phyloP scores from a whole-genome alignment of 2,329 filamentous ascomycete species.

The Monosporascus sp. region DNA sequence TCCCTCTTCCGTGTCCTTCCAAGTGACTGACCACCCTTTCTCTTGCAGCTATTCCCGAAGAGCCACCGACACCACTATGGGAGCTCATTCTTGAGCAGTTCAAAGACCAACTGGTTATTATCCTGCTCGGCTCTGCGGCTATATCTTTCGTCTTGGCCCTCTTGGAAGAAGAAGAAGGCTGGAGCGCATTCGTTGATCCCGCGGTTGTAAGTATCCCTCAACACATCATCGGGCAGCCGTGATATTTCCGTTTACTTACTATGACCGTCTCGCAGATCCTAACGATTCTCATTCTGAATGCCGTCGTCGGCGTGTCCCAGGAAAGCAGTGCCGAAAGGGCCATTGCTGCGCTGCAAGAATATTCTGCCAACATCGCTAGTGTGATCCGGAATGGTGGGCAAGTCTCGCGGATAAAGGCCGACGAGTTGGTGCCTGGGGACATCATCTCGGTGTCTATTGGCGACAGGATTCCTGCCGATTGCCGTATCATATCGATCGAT shows the following conservation, averaged over 20 bases:
- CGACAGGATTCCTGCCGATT: slow-evolving; percentile 91
- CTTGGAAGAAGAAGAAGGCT: slow-evolving; percentile 88
- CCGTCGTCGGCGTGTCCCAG: slow-evolving; percentile 95
- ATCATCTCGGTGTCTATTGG: slow-evolving; percentile 84
- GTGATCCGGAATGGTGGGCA: slow-evolving; percentile 77
- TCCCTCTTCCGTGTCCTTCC: slow-evolving; percentile 6
- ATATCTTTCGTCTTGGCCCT: slow-evolving; percentile 91
- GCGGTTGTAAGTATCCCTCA: slow-evolving; percentile 65
- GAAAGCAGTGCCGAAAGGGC: slow-evolving; percentile 98
- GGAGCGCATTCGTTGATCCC: slow-evolving; percentile 96
- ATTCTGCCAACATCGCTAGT: slow-evolving; percentile 96
- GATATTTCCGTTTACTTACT: slow-evolving; percentile 7
- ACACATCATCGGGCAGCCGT: slow-evolving; percentile 6
- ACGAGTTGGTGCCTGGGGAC: slow-evolving; percentile 93
- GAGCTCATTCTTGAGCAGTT: slow-evolving; percentile 97
- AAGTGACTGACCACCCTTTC: slow-evolving; percentile 1
- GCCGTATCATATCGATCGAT: slow-evolving; percentile 80
- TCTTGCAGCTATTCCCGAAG: slow-evolving; percentile 61
- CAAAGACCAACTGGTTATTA: slow-evolving; percentile 97
- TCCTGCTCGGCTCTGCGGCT: slow-evolving; percentile 84
- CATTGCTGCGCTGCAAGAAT: slow-evolving; percentile 96
- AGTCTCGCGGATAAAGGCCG: slow-evolving; percentile 82
- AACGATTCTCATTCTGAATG: slow-evolving; percentile 93
- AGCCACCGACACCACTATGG: slow-evolving; percentile 94
- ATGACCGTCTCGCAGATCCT: slow-evolving; percentile 61